Percentiles rank a stretch among this genome's conserved stretches.
These are phyloP conservation scores for Infundibulicybe gibba DNA, from an alignment of 768 basidiomycete genomes.

Conservation along the genomic window DNA sequence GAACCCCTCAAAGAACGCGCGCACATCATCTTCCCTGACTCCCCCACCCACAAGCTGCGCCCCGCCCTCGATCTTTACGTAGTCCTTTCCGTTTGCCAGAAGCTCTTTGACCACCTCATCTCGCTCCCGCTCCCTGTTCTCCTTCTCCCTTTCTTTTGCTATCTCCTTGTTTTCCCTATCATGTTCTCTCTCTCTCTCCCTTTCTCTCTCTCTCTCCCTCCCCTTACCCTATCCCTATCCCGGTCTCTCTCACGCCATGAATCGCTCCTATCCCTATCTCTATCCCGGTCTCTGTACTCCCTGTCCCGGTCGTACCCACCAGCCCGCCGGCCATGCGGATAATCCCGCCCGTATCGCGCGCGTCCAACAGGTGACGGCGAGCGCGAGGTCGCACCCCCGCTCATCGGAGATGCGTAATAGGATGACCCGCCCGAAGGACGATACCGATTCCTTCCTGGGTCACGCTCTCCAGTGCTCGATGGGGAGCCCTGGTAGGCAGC, in stretches of 20 bases:
- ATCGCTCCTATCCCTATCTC: slow-evolving; percentile 9
- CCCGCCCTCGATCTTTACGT: slow-evolving; percentile 57
- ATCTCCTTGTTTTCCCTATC: slow-evolving; percentile 12
- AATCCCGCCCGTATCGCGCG: background rate
- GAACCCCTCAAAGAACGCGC: slow-evolving; percentile 65
- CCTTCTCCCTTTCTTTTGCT: slow-evolving; percentile 30
- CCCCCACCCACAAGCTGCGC: slow-evolving; percentile 38
- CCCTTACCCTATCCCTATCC: slow-evolving; percentile 13
- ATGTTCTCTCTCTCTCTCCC: slow-evolving; percentile 10
- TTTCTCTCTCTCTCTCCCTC: slow-evolving; percentile 6
- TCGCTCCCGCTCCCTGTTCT: no score
- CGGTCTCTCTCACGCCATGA: slow-evolving; percentile 14
- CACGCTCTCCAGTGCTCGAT: no score
- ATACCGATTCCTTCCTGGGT: no score
- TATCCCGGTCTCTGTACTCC: slow-evolving; percentile 8
- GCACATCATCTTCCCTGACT: slow-evolving; percentile 66
- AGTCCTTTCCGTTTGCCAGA: slow-evolving; percentile 59
- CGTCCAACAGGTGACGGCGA: background rate
- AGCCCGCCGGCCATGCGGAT: background rate
- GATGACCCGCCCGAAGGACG: no score
- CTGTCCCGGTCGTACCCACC: slow-evolving; percentile 1
- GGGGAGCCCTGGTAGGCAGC: no score
- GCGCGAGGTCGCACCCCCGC: background rate
- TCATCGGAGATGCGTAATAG: background rate
- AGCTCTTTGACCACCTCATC: slow-evolving; percentile 46